These are phyloP conservation scores for Sporothrix pseudoabietina DNA, from an alignment of 2,329 filamentous ascomycete genomes.

Conservation along the genomic window DNA sequence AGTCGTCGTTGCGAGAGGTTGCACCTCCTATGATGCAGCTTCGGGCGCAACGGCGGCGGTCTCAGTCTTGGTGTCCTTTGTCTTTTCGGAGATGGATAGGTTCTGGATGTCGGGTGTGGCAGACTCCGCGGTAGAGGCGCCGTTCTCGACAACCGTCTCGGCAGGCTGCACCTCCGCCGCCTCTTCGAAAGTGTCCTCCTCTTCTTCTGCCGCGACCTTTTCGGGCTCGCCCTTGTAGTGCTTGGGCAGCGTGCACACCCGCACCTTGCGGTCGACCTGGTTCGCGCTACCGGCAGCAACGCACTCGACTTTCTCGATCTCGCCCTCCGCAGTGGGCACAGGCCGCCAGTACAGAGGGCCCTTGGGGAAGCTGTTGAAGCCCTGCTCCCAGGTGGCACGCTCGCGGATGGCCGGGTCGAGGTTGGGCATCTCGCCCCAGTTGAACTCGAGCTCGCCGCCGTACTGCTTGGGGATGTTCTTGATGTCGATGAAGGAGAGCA, in stretches of 20 bases:
- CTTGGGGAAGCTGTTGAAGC: constrained; percentile 54
- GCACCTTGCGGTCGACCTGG: constrained; percentile 50
- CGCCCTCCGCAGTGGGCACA: constrained; percentile 31
- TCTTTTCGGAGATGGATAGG: constrained; percentile 32
- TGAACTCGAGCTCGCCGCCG: constrained; percentile 81
- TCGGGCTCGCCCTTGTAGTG: constrained; percentile 39
- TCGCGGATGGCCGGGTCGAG: constrained; percentile 65
- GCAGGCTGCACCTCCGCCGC: constrained; percentile 19
- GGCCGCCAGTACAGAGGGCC: constrained; percentile 62
- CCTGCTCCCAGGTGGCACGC: constrained; percentile 56
- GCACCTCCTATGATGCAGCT: constrained; percentile 14
- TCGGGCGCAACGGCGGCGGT: background rate
- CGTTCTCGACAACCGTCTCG: background rate
- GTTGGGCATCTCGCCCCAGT: constrained; percentile 73
- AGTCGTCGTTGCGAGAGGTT: background rate
- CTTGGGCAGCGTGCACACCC: constrained; percentile 56
- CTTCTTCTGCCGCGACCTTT: constrained; percentile 24
- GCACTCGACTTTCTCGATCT: constrained; percentile 53
- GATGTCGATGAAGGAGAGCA: constrained; percentile 78
- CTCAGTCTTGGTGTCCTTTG: constrained; percentile 1
- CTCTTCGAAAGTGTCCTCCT: constrained; percentile 8
- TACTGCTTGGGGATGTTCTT: constrained; percentile 86
- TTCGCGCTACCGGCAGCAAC: constrained; percentile 54
- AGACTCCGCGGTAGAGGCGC: no score
- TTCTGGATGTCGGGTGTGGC: constrained; percentile 19